A percentile compares a stretch with the other conserved stretches of the same genome.
phyloP scores from a whole-genome alignment of 768 basidiomycete genomes.

The Boletellus emodensis region DNA sequence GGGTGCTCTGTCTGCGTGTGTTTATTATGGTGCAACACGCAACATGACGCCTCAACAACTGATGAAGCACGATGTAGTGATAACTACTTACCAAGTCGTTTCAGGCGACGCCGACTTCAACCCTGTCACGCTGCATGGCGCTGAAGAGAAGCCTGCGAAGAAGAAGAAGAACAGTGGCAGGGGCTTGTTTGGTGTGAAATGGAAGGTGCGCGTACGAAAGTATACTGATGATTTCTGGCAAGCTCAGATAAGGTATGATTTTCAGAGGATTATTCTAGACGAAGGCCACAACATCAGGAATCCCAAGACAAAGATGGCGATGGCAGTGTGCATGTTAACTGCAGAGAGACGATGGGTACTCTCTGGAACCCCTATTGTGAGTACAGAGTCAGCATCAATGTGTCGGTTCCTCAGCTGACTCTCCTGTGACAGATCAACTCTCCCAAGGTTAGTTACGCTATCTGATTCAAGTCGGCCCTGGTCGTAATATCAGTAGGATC shows the following conservation, averaged over 20 bases:
- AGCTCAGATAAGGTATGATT: not conserved
- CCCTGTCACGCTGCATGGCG: constrained; percentile 4
- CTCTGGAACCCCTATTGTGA: constrained; percentile 86
- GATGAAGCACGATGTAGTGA: constrained; percentile 68
- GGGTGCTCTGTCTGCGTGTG: constrained; percentile 48
- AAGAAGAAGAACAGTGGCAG: constrained; percentile 57
- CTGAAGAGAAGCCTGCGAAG: constrained; percentile 29
- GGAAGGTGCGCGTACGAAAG: constrained; percentile 57
- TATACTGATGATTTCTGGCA: not conserved
- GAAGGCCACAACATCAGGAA: constrained; percentile 90
- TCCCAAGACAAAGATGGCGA: constrained; percentile 79
- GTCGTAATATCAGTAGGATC: constrained; percentile 49
- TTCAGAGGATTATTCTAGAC: constrained; percentile 74
- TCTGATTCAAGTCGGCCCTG: not conserved
- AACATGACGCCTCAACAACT: constrained; percentile 55
- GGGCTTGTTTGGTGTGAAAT: constrained; percentile 63
- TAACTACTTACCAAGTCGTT: constrained; percentile 81
- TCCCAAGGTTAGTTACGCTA: constrained; percentile 47
- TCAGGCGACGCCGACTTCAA: constrained; percentile 45
- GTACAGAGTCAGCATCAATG: constrained; percentile 23
- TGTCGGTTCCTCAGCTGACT: not conserved
- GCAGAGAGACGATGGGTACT: constrained; percentile 79
- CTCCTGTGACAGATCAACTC: constrained; percentile 61
- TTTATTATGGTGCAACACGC: constrained; percentile 74
- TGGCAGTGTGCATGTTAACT: constrained; percentile 56